Conservation (phyloP, 2,329 filamentous ascomycete species). For the Alternaria angustiovoidea region DNA sequence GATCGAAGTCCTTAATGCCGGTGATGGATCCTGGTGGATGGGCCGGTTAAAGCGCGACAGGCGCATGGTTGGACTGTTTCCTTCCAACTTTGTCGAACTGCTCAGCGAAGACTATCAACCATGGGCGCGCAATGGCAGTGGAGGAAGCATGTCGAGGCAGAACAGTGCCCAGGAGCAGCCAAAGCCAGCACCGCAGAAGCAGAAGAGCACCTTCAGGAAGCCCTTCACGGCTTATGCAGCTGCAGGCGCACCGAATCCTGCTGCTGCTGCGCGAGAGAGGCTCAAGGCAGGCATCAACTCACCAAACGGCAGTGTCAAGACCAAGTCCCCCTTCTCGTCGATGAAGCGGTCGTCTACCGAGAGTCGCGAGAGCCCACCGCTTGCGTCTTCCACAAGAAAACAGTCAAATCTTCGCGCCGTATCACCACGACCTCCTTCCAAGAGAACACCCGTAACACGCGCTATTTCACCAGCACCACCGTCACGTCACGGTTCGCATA, state of each 20-base stretch:
- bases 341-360: conserved; percentile 58
- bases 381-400: conserved; percentile 31
- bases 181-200: conserved; percentile 56
- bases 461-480: conserved; percentile 52
- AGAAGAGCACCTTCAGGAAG: conserved; percentile 67
- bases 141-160: conserved; percentile 60
- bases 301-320: conserved; percentile 46
- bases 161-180: conserved; percentile 55
- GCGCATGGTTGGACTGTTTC: conserved; percentile 90
- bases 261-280: conserved; percentile 48
- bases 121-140: conserved; percentile 65
- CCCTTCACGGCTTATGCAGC: conserved; percentile 70
- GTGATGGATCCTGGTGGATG: conserved; percentile 99
- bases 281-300: conserved; percentile 42
- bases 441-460: conserved; percentile 44
- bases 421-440: conserved; percentile 50
- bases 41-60: conserved; percentile 88
- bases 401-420: conserved; percentile 48
- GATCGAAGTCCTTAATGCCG: conserved; percentile 97
- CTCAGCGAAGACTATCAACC: conserved; percentile 86
- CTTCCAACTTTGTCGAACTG: conserved; percentile 95
- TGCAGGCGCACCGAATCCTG: conserved; percentile 53
- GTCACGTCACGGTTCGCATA: conserved; percentile 30
- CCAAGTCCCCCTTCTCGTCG: conserved; percentile 58
- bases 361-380: conserved; percentile 43